Evolutionary conservation across 495 filamentous ascomycete species (phyloP), one percentile per base, ranked within the genome.

Genomic region (Niebla homalea): DNA sequence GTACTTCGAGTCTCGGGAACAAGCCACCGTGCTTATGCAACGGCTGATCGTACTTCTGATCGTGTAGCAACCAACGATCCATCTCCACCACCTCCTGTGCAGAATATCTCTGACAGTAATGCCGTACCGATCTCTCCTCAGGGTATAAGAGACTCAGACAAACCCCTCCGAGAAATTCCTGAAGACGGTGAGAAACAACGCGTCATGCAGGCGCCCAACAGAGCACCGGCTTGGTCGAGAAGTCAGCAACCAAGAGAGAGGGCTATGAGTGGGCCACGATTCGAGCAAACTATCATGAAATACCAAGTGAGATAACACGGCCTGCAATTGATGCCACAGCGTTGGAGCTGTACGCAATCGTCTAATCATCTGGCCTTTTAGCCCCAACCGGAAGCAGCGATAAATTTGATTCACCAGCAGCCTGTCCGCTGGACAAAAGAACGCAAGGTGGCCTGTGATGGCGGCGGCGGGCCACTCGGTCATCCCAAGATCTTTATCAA

Each of bases 401-500:
- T 96, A 54, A 85, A 93, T 51, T 77, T 98, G 64, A 93, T 98
- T 60, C 92, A 98, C 73, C 81, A 85, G 68, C 85, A 96, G 67
- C 92, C 88, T 7, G 92, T 98, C 32, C 77, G 81, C 61, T 98
- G 90, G 89, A 84, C 79, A 44, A 83, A 93, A 65, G 76, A 84
- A 53, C 71, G 78, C 44, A 64, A 85, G 35, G 90, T 93, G 41
- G 80, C 78, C 48, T 98, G 92, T 63, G 89, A 97, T 62, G 92
- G 92, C 49, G 92, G 93, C 48, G 92, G 92, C 53, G 93, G 92
- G 18, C 84, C 90, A 46, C 70, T 85, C 35, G 92, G 92, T 22
- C 92, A 98, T 67, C 92, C 92, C 36, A 76, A 76, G 62, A 83
- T 98, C 66, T 98, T 84, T 66, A 98, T 98, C 76, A 98, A 98